Evolutionary conservation across 2,329 filamentous ascomycete genomes (phyloP).

Genomic region (Monosporascus sp.): DNA sequence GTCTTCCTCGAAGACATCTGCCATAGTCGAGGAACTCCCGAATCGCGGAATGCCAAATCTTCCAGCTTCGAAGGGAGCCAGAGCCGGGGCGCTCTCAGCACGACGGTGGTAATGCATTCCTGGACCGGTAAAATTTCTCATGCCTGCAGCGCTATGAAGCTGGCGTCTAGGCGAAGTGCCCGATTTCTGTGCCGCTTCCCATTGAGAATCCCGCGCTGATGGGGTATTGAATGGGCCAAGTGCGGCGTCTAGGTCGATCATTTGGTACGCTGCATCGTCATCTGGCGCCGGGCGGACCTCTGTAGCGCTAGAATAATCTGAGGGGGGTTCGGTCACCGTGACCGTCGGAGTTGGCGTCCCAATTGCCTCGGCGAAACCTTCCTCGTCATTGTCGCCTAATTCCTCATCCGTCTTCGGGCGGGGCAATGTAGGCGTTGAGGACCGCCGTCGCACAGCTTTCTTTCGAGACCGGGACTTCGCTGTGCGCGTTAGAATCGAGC

Average conservation of each 20-base stretch:
- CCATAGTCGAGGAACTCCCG: constrained; percentile 69
- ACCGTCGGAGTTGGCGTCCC: constrained; percentile 30
- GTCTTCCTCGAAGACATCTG: constrained; percentile 81
- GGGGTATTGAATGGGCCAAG: constrained; percentile 89
- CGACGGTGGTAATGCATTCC: constrained; percentile 73
- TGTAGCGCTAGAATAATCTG: constrained; percentile 32
- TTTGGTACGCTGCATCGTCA: constrained; percentile 66
- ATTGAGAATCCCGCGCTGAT: constrained; percentile 55
- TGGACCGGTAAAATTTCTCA: constrained; percentile 62
- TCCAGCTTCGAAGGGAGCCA: constrained; percentile 65
- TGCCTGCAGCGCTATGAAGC: constrained; percentile 71
- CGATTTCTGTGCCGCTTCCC: constrained; percentile 60
- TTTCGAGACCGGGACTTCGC: constrained; percentile 45
- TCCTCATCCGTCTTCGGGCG: constrained; percentile 25
- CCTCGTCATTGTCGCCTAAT: constrained; percentile 19
- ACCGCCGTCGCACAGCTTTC: constrained; percentile 33
- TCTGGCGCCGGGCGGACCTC: constrained; percentile 34
- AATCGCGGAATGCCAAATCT: constrained; percentile 56
- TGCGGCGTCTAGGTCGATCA: constrained; percentile 92
- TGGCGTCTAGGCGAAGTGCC: constrained; percentile 57
- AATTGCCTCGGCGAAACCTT: constrained; percentile 20
- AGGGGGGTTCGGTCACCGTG: constrained; percentile 35
- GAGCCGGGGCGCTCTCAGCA: constrained; percentile 74
- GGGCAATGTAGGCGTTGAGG: constrained; percentile 42
- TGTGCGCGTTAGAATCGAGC: constrained; percentile 61